These are phyloP conservation scores for Zymoseptoria tritici DNA, from an alignment of 2,329 filamentous ascomycete genomes.

Conservation along the genomic window DNA sequence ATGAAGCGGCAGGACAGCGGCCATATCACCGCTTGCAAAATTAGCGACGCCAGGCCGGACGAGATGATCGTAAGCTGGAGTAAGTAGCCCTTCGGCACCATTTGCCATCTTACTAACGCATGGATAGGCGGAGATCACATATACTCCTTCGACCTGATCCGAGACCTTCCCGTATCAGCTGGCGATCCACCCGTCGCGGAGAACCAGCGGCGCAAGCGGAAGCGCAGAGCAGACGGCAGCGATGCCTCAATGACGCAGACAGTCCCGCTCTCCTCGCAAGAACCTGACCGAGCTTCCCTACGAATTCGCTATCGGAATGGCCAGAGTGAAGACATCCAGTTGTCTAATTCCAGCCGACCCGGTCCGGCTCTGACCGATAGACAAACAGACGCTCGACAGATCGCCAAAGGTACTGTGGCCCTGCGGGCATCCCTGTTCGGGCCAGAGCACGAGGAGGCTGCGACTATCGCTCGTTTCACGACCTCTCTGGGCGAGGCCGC, in stretches of 20 bases:
- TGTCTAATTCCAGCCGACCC: conserved; percentile 27
- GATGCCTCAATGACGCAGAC: conserved; percentile 36
- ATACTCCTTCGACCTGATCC: conserved; percentile 55
- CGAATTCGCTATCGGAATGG: conserved; percentile 54
- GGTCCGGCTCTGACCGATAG: conserved; percentile 38
- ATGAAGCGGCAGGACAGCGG: conserved; percentile 50
- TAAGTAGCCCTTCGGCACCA: not conserved
- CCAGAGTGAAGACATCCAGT: conserved; percentile 50
- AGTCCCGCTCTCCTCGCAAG: conserved; percentile 40
- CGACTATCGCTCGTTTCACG: conserved; percentile 24
- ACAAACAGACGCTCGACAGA: conserved; percentile 47
- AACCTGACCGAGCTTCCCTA: conserved; percentile 40
- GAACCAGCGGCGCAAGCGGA: conserved; percentile 46
- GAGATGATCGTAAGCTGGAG: conserved; percentile 64
- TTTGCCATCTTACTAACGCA: conserved; percentile 42
- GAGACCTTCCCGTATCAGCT: conserved; percentile 45
- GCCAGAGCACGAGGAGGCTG: conserved; percentile 24
- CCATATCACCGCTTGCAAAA: conserved; percentile 64
- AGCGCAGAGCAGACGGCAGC: conserved; percentile 43
- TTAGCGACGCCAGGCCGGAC: conserved; percentile 60
- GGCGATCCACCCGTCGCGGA: conserved; percentile 7
- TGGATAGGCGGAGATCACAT: conserved; percentile 49
- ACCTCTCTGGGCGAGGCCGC: conserved; percentile 31
- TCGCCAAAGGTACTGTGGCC: conserved; percentile 48
- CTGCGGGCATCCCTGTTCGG: conserved; percentile 51